Conservation (phyloP, 176 grass and related monocot species). For the Raddia guianensis region DNA sequence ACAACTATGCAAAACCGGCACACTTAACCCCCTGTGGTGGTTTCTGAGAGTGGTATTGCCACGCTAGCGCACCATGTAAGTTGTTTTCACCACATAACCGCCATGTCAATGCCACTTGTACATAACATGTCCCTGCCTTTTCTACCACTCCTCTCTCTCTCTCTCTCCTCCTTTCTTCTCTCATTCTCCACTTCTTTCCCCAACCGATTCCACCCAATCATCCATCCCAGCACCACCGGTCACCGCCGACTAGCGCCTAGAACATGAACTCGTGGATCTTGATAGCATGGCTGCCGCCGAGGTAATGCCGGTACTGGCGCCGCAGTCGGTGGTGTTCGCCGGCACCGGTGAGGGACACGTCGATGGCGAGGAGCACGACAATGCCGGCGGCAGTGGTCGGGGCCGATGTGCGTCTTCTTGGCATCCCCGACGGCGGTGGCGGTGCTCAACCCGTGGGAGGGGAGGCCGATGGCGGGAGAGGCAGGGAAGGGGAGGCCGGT, state of each 20-base stretch:
- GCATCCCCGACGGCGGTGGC: conserved; percentile 35
- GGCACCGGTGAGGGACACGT: conserved; percentile 43
- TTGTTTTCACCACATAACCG: no score
- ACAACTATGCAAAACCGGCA: no score
- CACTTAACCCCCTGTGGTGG: no score
- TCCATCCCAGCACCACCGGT: conserved; percentile 56
- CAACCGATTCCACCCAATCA: no score
- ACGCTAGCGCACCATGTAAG: no score
- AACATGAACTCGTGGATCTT: conserved; percentile 67
- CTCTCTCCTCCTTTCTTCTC: no score
- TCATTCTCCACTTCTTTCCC: no score
- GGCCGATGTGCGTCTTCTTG: conserved; percentile 34
- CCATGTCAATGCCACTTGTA: no score
- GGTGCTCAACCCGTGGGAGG: conserved; percentile 24
- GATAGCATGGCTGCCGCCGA: background rate
- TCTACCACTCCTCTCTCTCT: no score
- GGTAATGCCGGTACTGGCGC: conserved; percentile 52
- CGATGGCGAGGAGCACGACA: conserved; percentile 43
- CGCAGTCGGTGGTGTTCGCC: conserved; percentile 33
- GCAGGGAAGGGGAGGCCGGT: no score
- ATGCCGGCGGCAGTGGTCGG: conserved; percentile 9
- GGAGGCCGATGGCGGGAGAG: conserved; percentile 40
- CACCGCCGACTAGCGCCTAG: conserved; percentile 64
- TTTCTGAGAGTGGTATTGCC: no score
- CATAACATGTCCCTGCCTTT: no score